Percentiles rank a stretch among this genome's conserved stretches.
phyloP scores from a whole-genome alignment of 331 rosid species.

The Malus hybrid region DNA sequence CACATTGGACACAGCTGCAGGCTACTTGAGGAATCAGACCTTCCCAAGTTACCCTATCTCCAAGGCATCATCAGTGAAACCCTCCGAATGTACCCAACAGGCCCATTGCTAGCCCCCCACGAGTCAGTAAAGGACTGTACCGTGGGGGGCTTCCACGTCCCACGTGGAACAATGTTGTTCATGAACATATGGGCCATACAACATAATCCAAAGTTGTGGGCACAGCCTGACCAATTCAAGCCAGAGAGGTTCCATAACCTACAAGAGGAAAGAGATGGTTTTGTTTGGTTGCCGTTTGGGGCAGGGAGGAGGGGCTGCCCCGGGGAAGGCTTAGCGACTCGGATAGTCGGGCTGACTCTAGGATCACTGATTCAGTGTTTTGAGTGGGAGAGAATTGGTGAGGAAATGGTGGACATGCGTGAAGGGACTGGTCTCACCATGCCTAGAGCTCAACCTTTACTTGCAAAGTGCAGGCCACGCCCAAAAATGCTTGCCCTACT shows the following conservation, averaged over 20 bases:
- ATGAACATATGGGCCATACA: slow-evolving; percentile 32
- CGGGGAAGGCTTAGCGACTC: slow-evolving; percentile 22
- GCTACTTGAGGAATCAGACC: slow-evolving; percentile 24
- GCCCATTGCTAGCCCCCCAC: slow-evolving; percentile 19
- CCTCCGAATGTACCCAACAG: slow-evolving; percentile 18
- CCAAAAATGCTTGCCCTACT: slow-evolving; percentile 8
- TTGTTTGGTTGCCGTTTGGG: slow-evolving; percentile 27
- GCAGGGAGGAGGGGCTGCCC: slow-evolving; percentile 37
- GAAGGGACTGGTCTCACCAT: slow-evolving; percentile 24
- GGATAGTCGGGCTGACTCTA: slow-evolving; percentile 21
- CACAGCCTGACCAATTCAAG: slow-evolving; percentile 14
- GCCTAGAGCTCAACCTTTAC: slow-evolving; percentile 27
- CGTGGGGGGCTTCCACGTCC: slow-evolving; percentile 20
- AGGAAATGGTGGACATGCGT: slow-evolving; percentile 22
- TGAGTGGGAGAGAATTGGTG: slow-evolving; percentile 25
- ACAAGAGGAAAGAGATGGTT: not conserved
- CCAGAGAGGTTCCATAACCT: slow-evolving; percentile 21
- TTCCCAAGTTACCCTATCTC: slow-evolving; percentile 15
- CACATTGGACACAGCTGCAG: not conserved
- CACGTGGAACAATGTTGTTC: slow-evolving; percentile 27
- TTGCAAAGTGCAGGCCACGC: slow-evolving; percentile 26
- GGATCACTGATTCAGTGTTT: slow-evolving; percentile 29
- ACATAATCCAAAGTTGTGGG: slow-evolving; percentile 14
- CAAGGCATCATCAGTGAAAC: slow-evolving; percentile 24
- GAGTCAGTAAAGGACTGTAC: slow-evolving; percentile 21